phyloP scores from a whole-genome alignment of 2,329 filamentous ascomycete species.

The Blastomyces silverae region DNA sequence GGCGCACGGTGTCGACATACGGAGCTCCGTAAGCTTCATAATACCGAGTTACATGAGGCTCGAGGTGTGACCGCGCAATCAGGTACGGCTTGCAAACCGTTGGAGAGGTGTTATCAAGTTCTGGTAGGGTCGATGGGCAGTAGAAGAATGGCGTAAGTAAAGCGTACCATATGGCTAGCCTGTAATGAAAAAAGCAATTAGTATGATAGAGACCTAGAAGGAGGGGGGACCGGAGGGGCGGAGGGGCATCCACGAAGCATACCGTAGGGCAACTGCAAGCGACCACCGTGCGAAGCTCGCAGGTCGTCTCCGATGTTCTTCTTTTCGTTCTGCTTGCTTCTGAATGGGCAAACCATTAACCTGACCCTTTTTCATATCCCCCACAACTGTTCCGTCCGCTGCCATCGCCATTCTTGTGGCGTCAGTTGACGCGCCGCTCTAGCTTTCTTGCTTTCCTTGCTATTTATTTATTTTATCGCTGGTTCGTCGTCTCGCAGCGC shows the following conservation, averaged over 20 bases:
- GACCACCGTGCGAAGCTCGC: constrained; percentile 31
- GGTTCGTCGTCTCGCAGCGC: not conserved
- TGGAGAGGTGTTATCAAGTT: constrained; percentile 63
- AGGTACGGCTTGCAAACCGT: constrained; percentile 76
- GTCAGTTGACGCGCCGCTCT: constrained; percentile 1
- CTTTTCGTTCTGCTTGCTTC: constrained; percentile 11
- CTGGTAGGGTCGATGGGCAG: constrained; percentile 65
- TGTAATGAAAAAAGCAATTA: constrained; percentile 31
- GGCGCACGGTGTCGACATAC: constrained; percentile 68
- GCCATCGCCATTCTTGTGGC: constrained; percentile 5
- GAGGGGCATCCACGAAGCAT: constrained; percentile 19
- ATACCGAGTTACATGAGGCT: constrained; percentile 75
- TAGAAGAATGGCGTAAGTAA: constrained; percentile 74
- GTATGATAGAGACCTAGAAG: not conserved
- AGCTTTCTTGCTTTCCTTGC: not conserved
- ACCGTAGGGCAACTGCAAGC: constrained; percentile 34
- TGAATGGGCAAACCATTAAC: constrained; percentile 16
- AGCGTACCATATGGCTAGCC: constrained; percentile 77
- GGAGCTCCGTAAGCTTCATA: constrained; percentile 78
- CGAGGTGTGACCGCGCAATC: constrained; percentile 57
- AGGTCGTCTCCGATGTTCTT: constrained; percentile 18
- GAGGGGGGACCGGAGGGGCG: too few species aligned
- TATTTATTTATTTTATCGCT: not conserved
- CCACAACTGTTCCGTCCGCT: constrained; percentile 28
- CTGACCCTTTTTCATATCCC: constrained; percentile 21